Percentiles rank a stretch among this genome's conserved stretches.
Conservation (phyloP, 2,329 filamentous ascomycete species). For the Zymoseptoria crescenta region DNA sequence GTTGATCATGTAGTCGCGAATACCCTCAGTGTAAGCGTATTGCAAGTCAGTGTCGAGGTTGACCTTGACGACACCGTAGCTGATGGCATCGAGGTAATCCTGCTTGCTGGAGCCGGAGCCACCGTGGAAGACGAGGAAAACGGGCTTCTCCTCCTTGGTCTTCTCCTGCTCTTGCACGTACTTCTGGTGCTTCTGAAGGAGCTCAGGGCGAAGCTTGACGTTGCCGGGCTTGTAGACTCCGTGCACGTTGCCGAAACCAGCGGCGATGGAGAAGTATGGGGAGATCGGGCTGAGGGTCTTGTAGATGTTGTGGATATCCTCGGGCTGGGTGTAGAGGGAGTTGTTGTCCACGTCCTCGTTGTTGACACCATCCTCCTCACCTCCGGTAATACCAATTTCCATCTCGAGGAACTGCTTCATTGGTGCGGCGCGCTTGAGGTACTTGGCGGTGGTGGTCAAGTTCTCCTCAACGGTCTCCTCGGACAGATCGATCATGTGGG, state of each 20-base stretch:
- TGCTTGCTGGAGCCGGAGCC: slow-evolving; percentile 85
- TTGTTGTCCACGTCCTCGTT: slow-evolving; percentile 97
- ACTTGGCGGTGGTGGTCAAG: slow-evolving; percentile 83
- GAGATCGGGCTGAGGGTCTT: slow-evolving; percentile 77
- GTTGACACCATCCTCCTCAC: slow-evolving; percentile 97
- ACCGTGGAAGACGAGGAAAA: slow-evolving; percentile 99
- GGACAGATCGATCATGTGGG: slow-evolving; percentile 97
- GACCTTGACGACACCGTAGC: slow-evolving; percentile 96
- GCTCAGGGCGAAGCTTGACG: slow-evolving; percentile 91
- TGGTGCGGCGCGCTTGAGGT: slow-evolving; percentile 87
- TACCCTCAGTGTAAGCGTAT: slow-evolving; percentile 84
- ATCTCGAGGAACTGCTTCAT: slow-evolving; percentile 99
- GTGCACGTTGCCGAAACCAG: slow-evolving; percentile 98
- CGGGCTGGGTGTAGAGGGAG: slow-evolving; percentile 94
- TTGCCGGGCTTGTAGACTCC: slow-evolving; percentile 98
- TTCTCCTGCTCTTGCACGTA: slow-evolving; percentile 76
- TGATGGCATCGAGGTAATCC: slow-evolving; percentile 84
- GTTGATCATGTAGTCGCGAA: slow-evolving; percentile 87
- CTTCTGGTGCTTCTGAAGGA: slow-evolving; percentile 92
- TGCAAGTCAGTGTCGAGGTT: slow-evolving; percentile 98
- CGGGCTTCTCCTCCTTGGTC: slow-evolving; percentile 72
- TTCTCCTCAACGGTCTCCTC: slow-evolving; percentile 88
- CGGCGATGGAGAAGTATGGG: slow-evolving; percentile 95
- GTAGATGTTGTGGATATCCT: slow-evolving; percentile 91
- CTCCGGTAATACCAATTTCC: slow-evolving; percentile 93